These are phyloP conservation scores for Boechera divaricarpa DNA, from an alignment of 345 rosid genomes.

Conservation along the genomic window DNA sequence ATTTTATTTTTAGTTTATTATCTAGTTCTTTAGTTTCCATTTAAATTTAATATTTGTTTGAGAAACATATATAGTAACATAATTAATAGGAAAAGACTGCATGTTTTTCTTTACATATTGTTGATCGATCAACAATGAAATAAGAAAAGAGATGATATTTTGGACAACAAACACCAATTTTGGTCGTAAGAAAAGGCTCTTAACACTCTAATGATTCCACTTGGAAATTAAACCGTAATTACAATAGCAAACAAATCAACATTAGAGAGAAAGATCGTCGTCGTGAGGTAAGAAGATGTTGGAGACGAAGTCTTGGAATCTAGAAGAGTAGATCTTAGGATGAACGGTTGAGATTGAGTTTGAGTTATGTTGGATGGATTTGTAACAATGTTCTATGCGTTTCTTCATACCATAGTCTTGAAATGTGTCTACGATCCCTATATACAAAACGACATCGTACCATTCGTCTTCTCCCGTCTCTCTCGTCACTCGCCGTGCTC, in stretches of 20 bases:
- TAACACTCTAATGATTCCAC: not conserved
- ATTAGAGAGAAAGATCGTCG: slow-evolving; percentile 13
- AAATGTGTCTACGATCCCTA: slow-evolving; percentile 53
- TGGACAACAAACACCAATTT: slow-evolving; percentile 10
- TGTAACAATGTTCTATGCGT: slow-evolving; percentile 60
- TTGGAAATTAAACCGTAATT: slow-evolving; percentile 6
- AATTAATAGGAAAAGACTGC: not conserved
- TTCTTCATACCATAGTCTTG: slow-evolving; percentile 55
- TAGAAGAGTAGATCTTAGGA: slow-evolving; percentile 56
- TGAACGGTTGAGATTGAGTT: slow-evolving; percentile 59
- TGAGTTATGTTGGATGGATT: slow-evolving; percentile 52
- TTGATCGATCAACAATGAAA: not conserved
- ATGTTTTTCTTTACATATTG: slow-evolving; percentile 19
- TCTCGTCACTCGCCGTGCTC: slow-evolving; percentile 41
- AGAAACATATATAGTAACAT: not conserved
- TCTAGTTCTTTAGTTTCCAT: not conserved
- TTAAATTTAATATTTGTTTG: not conserved
- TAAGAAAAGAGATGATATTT: not conserved
- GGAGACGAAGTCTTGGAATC: slow-evolving; percentile 54
- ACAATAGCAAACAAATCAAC: not conserved
- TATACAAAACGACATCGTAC: slow-evolving; percentile 49
- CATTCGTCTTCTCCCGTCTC: slow-evolving; percentile 30
- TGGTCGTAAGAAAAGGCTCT: slow-evolving; percentile 14
- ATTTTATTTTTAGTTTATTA: no score
- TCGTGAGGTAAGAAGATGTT: slow-evolving; percentile 46